These are phyloP conservation scores for Meredithiella fracta DNA, from an alignment of 2,329 filamentous ascomycete genomes.

Conservation along the genomic window DNA sequence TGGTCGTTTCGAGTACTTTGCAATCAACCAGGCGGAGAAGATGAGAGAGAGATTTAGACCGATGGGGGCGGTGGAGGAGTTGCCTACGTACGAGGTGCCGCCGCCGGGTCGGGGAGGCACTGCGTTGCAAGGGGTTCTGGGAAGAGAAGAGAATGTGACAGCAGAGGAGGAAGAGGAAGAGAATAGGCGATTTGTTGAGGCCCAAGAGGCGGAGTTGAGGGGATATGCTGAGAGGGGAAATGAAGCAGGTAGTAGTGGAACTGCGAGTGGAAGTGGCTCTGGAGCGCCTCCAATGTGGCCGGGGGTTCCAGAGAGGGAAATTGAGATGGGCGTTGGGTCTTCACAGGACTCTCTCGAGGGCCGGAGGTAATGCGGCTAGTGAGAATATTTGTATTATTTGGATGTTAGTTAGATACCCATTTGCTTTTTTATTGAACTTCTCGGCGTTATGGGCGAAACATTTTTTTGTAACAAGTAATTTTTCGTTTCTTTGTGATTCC, in stretches of 20 bases:
- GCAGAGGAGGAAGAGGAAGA: not conserved
- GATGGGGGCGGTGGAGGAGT: conserved; percentile 34
- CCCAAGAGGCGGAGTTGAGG: not conserved
- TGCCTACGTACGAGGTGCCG: conserved; percentile 45
- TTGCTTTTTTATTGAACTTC: not conserved
- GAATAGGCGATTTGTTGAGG: not conserved
- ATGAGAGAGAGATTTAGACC: conserved; percentile 39
- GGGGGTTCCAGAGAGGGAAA: not conserved
- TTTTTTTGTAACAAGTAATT: too few relatives aligned
- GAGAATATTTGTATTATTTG: not conserved
- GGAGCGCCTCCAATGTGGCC: conserved; percentile 12
- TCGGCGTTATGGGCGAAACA: not conserved
- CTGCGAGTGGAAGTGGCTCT: not conserved
- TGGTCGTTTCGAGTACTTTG: conserved; percentile 42
- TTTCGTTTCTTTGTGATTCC: too few relatives aligned
- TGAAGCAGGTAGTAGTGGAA: not conserved
- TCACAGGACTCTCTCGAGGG: not conserved
- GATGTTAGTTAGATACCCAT: conserved; percentile 4
- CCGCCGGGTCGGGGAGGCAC: conserved; percentile 42
- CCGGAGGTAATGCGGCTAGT: not conserved
- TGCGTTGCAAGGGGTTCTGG: conserved; percentile 32
- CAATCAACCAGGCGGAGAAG: conserved; percentile 42
- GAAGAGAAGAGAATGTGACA: not conserved
- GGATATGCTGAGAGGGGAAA: not conserved
- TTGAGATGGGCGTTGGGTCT: not conserved